Evolutionary conservation across 148 eudicot genomes (phyloP).

Genomic region (Salicornia ramosissima): DNA sequence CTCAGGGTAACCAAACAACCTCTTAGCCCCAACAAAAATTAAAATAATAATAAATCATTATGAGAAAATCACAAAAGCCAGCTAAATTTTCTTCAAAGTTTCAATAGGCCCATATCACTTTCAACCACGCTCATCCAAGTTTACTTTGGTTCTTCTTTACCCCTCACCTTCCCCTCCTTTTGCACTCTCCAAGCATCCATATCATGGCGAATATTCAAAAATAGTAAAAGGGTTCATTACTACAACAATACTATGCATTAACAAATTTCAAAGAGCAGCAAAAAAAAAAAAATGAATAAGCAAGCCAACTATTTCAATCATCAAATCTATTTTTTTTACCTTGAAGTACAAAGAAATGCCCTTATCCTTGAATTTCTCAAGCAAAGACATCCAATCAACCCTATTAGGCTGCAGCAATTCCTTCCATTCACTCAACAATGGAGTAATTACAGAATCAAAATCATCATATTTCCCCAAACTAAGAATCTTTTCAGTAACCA

Average conservation of each 20-base stretch:
- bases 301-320: neutral
- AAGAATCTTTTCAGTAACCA: conserved; percentile 66
- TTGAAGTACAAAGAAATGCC: conserved; percentile 44
- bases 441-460: conserved; percentile 38
- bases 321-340: conserved; percentile 33
- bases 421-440: conserved; percentile 64
- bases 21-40: too few relatives aligned
- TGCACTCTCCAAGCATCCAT: too few relatives aligned
- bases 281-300: neutral
- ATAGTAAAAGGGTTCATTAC: too few relatives aligned
- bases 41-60: too few relatives aligned
- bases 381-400: conserved; percentile 73
- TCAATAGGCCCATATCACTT: too few relatives aligned
- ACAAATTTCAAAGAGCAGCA: neutral
- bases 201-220: too few relatives aligned
- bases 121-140: too few relatives aligned
- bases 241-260: neutral
- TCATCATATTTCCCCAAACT: conserved; percentile 46
- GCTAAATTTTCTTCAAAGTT: too few relatives aligned
- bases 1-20: too few relatives aligned
- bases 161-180: too few relatives aligned
- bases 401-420: conserved; percentile 67
- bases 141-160: too few relatives aligned
- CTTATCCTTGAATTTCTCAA: conserved; percentile 48
- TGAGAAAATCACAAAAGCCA: too few relatives aligned